phyloP scores from a whole-genome alignment of 1,284 basidiomycete species.

The Porphyrellus sp. region DNA sequence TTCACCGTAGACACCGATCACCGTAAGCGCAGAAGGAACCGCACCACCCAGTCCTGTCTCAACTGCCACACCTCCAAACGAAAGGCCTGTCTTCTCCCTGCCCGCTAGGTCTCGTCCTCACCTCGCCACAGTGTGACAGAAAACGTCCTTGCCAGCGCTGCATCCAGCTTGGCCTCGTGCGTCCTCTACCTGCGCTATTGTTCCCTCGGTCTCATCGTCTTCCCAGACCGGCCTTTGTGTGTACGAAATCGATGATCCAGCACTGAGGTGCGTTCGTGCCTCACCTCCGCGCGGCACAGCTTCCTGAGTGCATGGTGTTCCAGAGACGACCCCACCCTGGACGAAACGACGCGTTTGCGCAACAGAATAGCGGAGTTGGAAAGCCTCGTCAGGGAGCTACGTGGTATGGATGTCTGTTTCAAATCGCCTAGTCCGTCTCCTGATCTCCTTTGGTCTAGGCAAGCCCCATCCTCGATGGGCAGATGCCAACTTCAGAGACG shows the following conservation, averaged over 20 bases:
- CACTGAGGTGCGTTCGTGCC: conserved; percentile 55
- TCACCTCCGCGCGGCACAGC: not conserved
- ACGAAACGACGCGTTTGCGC: conserved; percentile 78
- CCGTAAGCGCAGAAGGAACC: conserved; percentile 74
- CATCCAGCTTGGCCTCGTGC: conserved; percentile 75
- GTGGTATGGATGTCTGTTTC: conserved; percentile 47
- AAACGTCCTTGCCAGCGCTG: conserved; percentile 85
- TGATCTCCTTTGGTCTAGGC: conserved; percentile 43
- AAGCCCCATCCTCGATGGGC: conserved; percentile 83
- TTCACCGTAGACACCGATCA: conserved; percentile 66
- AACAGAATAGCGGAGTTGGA: conserved; percentile 88
- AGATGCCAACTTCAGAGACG: conserved; percentile 69
- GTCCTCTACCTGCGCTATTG: conserved; percentile 12
- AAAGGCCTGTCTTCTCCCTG: conserved; percentile 54
- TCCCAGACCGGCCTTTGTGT: conserved; percentile 83
- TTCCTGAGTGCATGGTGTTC: conserved; percentile 11
- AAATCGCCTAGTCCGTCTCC: conserved; percentile 1
- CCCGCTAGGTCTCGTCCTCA: not conserved
- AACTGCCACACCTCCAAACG: conserved; percentile 92
- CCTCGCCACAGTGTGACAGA: conserved; percentile 60
- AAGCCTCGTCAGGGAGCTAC: conserved; percentile 78
- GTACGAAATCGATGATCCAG: conserved; percentile 87
- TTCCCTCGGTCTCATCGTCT: conserved; percentile 12
- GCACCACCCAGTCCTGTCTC: conserved; percentile 84
- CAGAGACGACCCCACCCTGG: conserved; percentile 80